Percentiles rank a stretch among this genome's conserved stretches.
Evolutionary conservation across 805 yeast genomes (phyloP).

Genomic region (Spathaspora passalidarum): DNA sequence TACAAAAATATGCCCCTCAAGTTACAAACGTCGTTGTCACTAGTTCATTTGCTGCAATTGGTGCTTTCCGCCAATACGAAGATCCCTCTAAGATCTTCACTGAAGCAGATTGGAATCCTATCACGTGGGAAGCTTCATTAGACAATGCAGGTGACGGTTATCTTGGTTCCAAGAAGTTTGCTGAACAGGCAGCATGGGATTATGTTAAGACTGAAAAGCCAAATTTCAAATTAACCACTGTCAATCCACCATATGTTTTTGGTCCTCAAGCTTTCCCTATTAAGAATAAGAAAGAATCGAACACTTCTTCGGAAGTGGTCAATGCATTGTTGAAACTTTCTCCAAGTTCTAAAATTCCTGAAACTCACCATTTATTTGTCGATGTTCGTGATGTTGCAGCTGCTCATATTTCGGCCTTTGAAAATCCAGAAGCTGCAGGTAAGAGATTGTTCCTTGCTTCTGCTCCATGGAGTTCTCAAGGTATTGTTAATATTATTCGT

Average conservation of each 20-base stretch:
- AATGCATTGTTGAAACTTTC: constrained; percentile 20
- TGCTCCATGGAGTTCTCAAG: constrained; percentile 21
- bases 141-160: constrained; percentile 12
- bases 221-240: constrained; percentile 14
- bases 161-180: constrained; percentile 21
- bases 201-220: constrained; percentile 21
- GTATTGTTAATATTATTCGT: constrained; percentile 28
- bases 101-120: constrained; percentile 3
- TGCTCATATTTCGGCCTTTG: constrained; percentile 29
- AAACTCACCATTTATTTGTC: constrained; percentile 8
- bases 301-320: constrained; percentile 26
- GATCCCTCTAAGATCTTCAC: constrained; percentile 10
- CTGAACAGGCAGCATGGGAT: constrained; percentile 30
- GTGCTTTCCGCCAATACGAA: constrained; percentile 10
- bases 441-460: constrained; percentile 22
- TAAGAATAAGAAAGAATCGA: constrained; percentile 15
- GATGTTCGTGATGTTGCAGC: constrained; percentile 22
- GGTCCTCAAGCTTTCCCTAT: constrained; percentile 32
- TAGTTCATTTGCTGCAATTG: constrained; percentile 52
- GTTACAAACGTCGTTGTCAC: constrained; percentile 43
- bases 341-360: constrained; percentile 12
- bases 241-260: constrained; percentile 21
- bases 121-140: background rate
- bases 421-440: constrained; percentile 14
- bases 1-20: constrained; percentile 37